A percentile compares a stretch with the other conserved stretches of the same genome.
phyloP scores from a whole-genome alignment of 495 filamentous ascomycete species.

The Acidiella bohemica region DNA sequence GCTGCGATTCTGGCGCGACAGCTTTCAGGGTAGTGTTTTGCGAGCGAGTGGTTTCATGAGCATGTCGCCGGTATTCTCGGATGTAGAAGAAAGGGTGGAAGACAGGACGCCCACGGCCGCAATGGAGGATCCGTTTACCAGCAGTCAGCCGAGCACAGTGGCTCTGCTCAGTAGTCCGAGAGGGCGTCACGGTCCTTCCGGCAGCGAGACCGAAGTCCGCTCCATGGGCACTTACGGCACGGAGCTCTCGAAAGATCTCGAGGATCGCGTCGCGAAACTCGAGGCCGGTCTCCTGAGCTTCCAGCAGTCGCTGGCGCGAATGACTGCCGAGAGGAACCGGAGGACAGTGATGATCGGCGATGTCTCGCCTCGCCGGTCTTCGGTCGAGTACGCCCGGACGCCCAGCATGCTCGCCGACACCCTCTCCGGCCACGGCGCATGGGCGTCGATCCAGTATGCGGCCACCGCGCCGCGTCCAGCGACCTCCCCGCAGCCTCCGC shows the following conservation, averaged over 20 bases:
- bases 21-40: conserved; percentile 12
- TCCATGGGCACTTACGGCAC: conserved; percentile 10
- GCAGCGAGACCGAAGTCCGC: conserved; percentile 6
- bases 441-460: conserved; percentile 1
- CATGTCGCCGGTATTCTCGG: neutral
- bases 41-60: conserved; percentile 14
- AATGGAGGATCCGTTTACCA: conserved; percentile 2
- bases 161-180: conserved; percentile 4
- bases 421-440: neutral
- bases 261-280: conserved; percentile 15
- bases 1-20: conserved; percentile 20
- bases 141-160: neutral
- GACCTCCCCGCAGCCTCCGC: conserved; percentile 14
- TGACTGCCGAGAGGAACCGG: conserved; percentile 14
- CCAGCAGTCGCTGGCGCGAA: conserved; percentile 8
- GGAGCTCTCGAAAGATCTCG: conserved; percentile 16
- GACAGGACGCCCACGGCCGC: conserved; percentile 1
- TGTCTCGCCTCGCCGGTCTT: neutral
- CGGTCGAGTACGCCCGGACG: conserved; percentile 5
- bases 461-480: neutral
- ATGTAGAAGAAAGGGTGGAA: neutral
- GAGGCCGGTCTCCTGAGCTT: conserved; percentile 15
- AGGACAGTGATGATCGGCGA: conserved; percentile 13
- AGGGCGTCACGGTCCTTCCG: neutral
- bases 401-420: conserved; percentile 19